Conservation (phyloP, 106 monocot genomes). For the Acorus calamus region DNA sequence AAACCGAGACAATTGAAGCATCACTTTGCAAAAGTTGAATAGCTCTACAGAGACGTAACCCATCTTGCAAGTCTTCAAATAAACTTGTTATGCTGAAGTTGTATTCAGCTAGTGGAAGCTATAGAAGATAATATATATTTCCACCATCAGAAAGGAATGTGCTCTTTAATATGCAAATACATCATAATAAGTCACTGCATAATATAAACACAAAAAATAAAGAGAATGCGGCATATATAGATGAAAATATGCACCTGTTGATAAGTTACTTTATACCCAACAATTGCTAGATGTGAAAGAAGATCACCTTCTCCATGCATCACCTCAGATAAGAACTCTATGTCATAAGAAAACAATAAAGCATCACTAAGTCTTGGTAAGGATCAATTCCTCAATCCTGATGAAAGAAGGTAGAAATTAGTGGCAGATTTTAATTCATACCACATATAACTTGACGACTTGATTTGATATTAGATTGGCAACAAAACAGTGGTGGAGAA, state of each 20-base stretch:
- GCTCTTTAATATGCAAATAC: not conserved
- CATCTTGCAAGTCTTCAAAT: constrained; percentile 66
- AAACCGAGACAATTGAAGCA: constrained; percentile 37
- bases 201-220: not conserved
- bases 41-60: constrained; percentile 44
- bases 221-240: not conserved
- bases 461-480: constrained; percentile 41
- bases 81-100: constrained; percentile 36
- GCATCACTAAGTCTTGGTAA: not conserved
- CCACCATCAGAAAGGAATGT: not conserved
- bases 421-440: not conserved
- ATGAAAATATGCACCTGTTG: constrained; percentile 29
- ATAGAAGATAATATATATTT: not conserved
- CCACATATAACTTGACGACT: constrained; percentile 45
- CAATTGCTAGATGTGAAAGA: constrained; percentile 38
- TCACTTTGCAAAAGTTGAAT: constrained; percentile 45
- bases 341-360: not conserved
- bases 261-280: constrained; percentile 47
- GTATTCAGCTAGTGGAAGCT: constrained; percentile 37
- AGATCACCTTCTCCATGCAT: constrained; percentile 77
- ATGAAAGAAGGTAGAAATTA: not conserved
- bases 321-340: constrained; percentile 35
- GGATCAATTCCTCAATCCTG: not conserved
- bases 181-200: not conserved
- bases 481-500: constrained; percentile 35